Conservation (phyloP, 805 yeast species). For the Myxozyma monticola region DNA sequence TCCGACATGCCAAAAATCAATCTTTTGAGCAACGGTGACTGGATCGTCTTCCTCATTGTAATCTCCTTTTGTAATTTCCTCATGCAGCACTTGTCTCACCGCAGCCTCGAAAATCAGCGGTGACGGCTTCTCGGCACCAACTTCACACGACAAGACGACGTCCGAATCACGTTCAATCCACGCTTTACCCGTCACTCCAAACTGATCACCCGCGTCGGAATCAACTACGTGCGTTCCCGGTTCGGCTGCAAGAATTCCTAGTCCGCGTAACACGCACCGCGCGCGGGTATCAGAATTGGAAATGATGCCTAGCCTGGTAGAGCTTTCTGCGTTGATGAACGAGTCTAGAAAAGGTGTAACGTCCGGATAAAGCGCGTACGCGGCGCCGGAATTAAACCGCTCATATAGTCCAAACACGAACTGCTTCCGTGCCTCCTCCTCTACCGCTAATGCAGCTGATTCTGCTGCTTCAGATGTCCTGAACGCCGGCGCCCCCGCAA, state of each 20-base stretch:
- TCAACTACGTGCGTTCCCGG: background rate
- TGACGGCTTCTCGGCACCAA: slow-evolving; percentile 28
- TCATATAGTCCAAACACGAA: slow-evolving; percentile 14
- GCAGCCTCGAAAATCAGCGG: slow-evolving; percentile 22
- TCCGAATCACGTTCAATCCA: slow-evolving; percentile 9
- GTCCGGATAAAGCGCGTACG: slow-evolving; percentile 18
- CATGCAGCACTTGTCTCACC: background rate
- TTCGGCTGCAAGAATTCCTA: slow-evolving; percentile 15
- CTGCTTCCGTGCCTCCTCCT: background rate
- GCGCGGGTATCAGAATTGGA: slow-evolving; percentile 24
- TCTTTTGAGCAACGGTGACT: background rate
- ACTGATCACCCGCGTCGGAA: background rate
- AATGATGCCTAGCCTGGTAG: slow-evolving; percentile 10
- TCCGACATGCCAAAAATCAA: slow-evolving; percentile 25
- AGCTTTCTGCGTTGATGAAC: background rate
- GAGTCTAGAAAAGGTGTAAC: slow-evolving; percentile 12
- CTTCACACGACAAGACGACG: slow-evolving; percentile 21
- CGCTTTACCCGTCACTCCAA: background rate
- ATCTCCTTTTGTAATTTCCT: background rate
- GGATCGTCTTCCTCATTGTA: background rate
- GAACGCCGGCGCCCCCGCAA: background rate
- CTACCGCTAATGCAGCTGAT: no score
- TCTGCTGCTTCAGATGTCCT: background rate
- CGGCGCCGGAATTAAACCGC: slow-evolving; percentile 17
- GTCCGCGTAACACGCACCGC: slow-evolving; percentile 8